Evolutionary conservation across 2,329 filamentous ascomycete species (phyloP), one percentile per base, ranked within the genome.

Genomic region (Calonectria montana): DNA sequence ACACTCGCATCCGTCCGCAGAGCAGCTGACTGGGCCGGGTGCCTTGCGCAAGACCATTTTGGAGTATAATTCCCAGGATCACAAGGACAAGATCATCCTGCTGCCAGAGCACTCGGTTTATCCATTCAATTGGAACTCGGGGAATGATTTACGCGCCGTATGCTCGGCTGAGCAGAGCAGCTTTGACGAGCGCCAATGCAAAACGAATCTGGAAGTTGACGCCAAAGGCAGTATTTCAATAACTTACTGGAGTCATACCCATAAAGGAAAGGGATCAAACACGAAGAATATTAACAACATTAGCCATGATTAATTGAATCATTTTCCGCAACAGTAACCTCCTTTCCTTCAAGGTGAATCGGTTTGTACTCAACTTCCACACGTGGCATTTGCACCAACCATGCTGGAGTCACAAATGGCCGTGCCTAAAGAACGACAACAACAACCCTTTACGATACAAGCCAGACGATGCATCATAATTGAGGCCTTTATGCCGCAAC

Each of bases 221-320:
- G 53, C 70, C 27, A 76, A 74, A 31, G 73, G 73, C 13, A 80
- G 78, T 31, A 75, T 80, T 13, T 69, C 73, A 6, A 75, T 80
- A 18, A 80, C 77, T 9, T 80, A 79, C 53, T 80, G 78, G 78
- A 80, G 79, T 53, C 77, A 80, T 43, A 78, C 77, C 6, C 77
- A 79, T 35, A 50, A 57, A 25, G 69, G 69, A 4, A 50, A 48
- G 31, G 69, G 69, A 15, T n/a, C n/a, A 15, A 25, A 62, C 31
- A 16, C 57, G 12, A 27, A 45, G 25, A 62, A 62, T n/a, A 62
- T 62, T 9, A 39, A 62, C 15, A 41, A 62, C 9, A 27, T 62
- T 18, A 62, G 57, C 37, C 57, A 62, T 45, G 57, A 62, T 29
- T 62, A 62, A 59, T 59, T 21, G 53, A 39, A 59, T 59, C n/a